A percentile compares a stretch with the other conserved stretches of the same genome.
These are phyloP conservation scores for Stellera chamaejasme DNA, from an alignment of 345 rosid species.

Conservation along the genomic window DNA sequence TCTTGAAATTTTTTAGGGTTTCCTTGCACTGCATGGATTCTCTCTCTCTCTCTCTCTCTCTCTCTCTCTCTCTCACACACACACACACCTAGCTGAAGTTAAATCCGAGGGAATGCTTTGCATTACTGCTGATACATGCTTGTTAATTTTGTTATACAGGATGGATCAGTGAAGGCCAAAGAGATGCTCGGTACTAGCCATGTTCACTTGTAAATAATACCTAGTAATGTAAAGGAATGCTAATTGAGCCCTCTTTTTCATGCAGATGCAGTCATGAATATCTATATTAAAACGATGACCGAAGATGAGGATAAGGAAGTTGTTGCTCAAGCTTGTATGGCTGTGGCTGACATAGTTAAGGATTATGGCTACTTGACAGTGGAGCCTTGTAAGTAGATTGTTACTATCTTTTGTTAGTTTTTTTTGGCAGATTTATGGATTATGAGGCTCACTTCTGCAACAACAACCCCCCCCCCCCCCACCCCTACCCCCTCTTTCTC, in stretches of 20 bases:
- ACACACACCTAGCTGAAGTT: too few species aligned
- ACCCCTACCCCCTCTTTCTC: conserved; percentile 11
- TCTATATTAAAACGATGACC: conserved; percentile 70
- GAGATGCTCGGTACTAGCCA: conserved; percentile 61
- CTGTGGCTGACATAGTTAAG: conserved; percentile 72
- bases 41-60: too few species aligned
- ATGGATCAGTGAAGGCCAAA: conserved; percentile 57
- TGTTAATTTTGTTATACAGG: conserved; percentile 41
- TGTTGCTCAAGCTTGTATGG: conserved; percentile 92
- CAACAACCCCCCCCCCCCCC: too few species aligned
- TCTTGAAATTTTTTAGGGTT: too few species aligned
- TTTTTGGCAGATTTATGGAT: background rate
- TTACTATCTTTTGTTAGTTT: background rate
- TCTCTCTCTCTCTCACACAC: too few species aligned
- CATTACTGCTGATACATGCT: conserved; percentile 3
- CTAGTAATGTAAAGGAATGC: conserved; percentile 11
- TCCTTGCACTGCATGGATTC: too few species aligned
- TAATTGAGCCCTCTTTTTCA: conserved; percentile 16
- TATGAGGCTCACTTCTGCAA: conserved; percentile 12
- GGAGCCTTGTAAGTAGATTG: conserved; percentile 72
- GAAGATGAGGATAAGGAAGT: conserved; percentile 98
- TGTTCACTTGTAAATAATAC: background rate
- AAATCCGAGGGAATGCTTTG: too few species aligned
- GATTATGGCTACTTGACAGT: conserved; percentile 72
- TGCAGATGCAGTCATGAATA: conserved; percentile 73